These are phyloP conservation scores for Iris pallida DNA, from an alignment of 116 monocot genomes.

Conservation along the genomic window DNA sequence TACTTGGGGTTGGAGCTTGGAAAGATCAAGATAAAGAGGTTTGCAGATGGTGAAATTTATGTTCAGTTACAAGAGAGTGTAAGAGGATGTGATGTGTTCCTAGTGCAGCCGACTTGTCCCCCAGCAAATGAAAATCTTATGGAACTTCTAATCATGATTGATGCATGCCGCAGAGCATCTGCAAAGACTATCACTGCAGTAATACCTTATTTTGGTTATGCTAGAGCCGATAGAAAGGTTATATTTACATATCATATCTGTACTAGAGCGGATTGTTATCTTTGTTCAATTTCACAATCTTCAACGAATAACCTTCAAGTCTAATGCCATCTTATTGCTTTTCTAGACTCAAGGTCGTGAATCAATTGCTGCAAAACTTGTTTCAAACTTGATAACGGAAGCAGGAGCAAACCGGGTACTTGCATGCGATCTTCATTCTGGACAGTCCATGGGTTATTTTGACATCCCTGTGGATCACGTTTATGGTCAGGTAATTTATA, in stretches of 20 bases:
- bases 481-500: conserved; percentile 53
- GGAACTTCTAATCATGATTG: conserved; percentile 74
- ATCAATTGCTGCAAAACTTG: conserved; percentile 81
- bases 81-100: conserved; percentile 71
- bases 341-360: conserved; percentile 73
- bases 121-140: conserved; percentile 76
- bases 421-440: conserved; percentile 75
- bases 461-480: conserved; percentile 83
- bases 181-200: conserved; percentile 64
- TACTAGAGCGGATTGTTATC: background rate
- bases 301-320: too few species aligned
- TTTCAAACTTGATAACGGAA: conserved; percentile 73
- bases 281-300: background rate
- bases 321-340: background rate
- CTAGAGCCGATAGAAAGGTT: conserved; percentile 81
- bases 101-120: conserved; percentile 69
- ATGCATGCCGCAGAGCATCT: conserved; percentile 76
- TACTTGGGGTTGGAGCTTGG: conserved; percentile 64
- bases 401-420: conserved; percentile 72
- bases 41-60: conserved; percentile 79
- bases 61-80: conserved; percentile 75
- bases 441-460: conserved; percentile 72
- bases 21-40: conserved; percentile 53
- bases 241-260: background rate
- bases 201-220: conserved; percentile 83